Conservation (phyloP, 768 basidiomycete species). For the Ramaria sp. region DNA sequence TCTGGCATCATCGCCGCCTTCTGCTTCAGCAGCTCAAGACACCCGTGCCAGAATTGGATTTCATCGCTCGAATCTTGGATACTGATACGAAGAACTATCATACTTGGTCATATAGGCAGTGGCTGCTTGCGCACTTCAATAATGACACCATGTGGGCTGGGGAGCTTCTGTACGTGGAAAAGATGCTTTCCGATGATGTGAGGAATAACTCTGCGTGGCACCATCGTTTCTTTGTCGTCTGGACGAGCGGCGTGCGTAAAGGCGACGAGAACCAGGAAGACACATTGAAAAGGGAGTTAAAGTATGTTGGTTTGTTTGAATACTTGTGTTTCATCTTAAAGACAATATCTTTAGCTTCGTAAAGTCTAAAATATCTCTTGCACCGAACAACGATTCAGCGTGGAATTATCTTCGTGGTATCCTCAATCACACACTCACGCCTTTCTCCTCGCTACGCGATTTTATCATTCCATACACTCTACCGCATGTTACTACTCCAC, state of each 20-base stretch:
- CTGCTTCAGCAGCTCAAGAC: slow-evolving; percentile 47
- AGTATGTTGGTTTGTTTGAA: slow-evolving; percentile 37
- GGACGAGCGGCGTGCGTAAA: slow-evolving; percentile 48
- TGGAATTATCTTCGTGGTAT: slow-evolving; percentile 95
- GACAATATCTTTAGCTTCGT: slow-evolving; percentile 41
- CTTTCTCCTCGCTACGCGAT: slow-evolving; percentile 40
- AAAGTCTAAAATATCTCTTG: slow-evolving; percentile 74
- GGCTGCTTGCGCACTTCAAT: slow-evolving; percentile 81
- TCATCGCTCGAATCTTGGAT: slow-evolving; percentile 61
- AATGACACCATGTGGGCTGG: slow-evolving; percentile 56
- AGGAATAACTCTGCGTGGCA: slow-evolving; percentile 98
- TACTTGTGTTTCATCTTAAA: not conserved
- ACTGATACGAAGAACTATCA: slow-evolving; percentile 95
- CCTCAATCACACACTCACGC: slow-evolving; percentile 49
- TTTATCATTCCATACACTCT: slow-evolving; percentile 61
- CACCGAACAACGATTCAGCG: slow-evolving; percentile 87
- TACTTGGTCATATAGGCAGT: slow-evolving; percentile 97
- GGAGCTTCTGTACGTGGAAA: slow-evolving; percentile 68
- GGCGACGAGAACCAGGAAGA: slow-evolving; percentile 53
- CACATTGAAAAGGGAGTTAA: slow-evolving; percentile 57
- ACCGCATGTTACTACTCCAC: slow-evolving; percentile 17
- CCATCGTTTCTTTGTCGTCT: slow-evolving; percentile 85
- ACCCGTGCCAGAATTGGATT: slow-evolving; percentile 56
- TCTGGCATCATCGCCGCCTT: slow-evolving; percentile 89
- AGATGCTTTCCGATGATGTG: slow-evolving; percentile 62